Percentiles rank a stretch among this genome's conserved stretches.
Evolutionary conservation across 352 stramenopile genomes (phyloP).

Genomic region (Globisporangium iwayamae): DNA sequence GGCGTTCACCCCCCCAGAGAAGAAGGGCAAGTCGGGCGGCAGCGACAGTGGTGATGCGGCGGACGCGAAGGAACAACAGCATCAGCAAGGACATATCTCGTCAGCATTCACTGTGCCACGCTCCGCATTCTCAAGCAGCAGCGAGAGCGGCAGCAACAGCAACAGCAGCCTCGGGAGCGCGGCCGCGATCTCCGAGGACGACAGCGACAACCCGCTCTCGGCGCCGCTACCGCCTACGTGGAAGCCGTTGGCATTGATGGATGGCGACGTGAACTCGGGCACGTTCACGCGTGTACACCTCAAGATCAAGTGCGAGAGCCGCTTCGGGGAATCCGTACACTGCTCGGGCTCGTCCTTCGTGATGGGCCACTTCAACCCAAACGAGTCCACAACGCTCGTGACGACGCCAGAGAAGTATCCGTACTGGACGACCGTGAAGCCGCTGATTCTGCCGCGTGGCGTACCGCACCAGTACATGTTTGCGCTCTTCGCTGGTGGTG

Average conservation of each 20-base stretch:
- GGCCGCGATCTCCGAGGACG: slow-evolving; percentile 10
- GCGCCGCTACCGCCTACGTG: not conserved
- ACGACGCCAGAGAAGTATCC: slow-evolving; percentile 96
- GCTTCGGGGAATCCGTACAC: slow-evolving; percentile 73
- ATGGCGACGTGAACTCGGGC: slow-evolving; percentile 70
- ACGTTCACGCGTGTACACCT: slow-evolving; percentile 83
- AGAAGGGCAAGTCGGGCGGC: slow-evolving; percentile 17
- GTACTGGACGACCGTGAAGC: slow-evolving; percentile 92
- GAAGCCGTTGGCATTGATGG: slow-evolving; percentile 6
- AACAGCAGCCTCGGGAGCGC: slow-evolving; percentile 20
- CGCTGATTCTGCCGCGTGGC: slow-evolving; percentile 88
- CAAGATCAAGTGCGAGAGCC: slow-evolving; percentile 59
- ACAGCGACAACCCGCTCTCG: slow-evolving; percentile 10
- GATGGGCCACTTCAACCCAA: slow-evolving; percentile 88
- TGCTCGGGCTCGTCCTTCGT: slow-evolving; percentile 79
- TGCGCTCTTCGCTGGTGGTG: slow-evolving; percentile 80
- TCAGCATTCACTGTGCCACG: slow-evolving; percentile 6
- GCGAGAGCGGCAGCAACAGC: slow-evolving; percentile 14
- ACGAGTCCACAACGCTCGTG: slow-evolving; percentile 91
- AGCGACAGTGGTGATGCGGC: not conserved
- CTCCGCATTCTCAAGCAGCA: slow-evolving; percentile 13
- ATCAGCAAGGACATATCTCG: slow-evolving; percentile 1
- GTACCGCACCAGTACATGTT: slow-evolving; percentile 90
- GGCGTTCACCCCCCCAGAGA: slow-evolving; percentile 17
- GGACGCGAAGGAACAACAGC: slow-evolving; percentile 6